Evolutionary conservation across 2,329 filamentous ascomycete genomes (phyloP).

Genomic region (Scytalidium lignicola): DNA sequence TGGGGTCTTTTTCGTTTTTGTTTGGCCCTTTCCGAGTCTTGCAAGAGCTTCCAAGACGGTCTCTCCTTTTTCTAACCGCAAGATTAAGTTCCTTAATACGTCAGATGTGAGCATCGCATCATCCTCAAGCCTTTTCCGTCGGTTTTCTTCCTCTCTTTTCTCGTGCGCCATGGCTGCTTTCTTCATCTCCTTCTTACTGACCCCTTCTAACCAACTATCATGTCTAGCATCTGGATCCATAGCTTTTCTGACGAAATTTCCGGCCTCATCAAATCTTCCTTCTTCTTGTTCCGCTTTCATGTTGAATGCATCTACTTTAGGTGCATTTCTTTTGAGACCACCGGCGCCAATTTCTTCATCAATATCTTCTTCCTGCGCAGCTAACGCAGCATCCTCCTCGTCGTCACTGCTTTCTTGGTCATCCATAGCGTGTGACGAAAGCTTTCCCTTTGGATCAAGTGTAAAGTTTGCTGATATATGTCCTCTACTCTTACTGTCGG

Average conservation of each 20-base stretch:
- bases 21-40: slow-evolving; percentile 65
- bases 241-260: slow-evolving; percentile 89
- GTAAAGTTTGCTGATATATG: slow-evolving; percentile 57
- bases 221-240: slow-evolving; percentile 84
- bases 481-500: slow-evolving; percentile 67
- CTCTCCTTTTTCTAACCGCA: slow-evolving; percentile 71
- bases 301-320: slow-evolving; percentile 94
- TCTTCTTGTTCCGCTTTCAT: slow-evolving; percentile 87
- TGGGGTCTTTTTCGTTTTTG: slow-evolving; percentile 54
- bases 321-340: slow-evolving; percentile 86
- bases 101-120: slow-evolving; percentile 71
- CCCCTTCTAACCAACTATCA: slow-evolving; percentile 86
- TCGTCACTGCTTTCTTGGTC: slow-evolving; percentile 49
- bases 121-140: slow-evolving; percentile 65
- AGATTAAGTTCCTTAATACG: slow-evolving; percentile 67
- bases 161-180: slow-evolving; percentile 83
- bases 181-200: slow-evolving; percentile 91
- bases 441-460: slow-evolving; percentile 48
- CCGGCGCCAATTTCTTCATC: slow-evolving; percentile 90
- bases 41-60: slow-evolving; percentile 84
- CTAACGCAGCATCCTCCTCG: slow-evolving; percentile 68
- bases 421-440: slow-evolving; percentile 29
- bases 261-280: slow-evolving; percentile 82
- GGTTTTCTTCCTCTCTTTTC: slow-evolving; percentile 72
- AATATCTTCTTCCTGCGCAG: slow-evolving; percentile 67